phyloP scores from a whole-genome alignment of 1,139 yeast genomes.

The Debaryomyces psychrophilus region DNA sequence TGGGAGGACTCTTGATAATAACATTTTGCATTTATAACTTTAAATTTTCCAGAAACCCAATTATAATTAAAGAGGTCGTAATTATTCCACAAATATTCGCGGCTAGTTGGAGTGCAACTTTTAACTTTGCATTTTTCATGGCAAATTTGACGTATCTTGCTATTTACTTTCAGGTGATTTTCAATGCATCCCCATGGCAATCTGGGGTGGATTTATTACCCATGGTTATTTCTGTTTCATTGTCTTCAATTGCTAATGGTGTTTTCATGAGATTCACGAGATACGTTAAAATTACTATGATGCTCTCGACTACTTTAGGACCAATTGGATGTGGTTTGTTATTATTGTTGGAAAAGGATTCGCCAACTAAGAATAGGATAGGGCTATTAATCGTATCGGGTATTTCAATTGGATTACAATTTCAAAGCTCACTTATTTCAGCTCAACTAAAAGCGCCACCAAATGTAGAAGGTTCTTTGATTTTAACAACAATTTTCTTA shows the following conservation, averaged over 20 bases:
- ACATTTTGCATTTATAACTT: constrained; percentile 54
- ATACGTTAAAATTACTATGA: constrained; percentile 49
- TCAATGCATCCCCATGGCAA: constrained; percentile 50
- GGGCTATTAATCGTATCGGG: constrained; percentile 61
- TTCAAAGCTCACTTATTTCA: constrained; percentile 56
- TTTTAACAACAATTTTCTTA: constrained; percentile 51
- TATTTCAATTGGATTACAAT: constrained; percentile 53
- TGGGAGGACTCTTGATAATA: constrained; percentile 53
- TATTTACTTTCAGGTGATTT: constrained; percentile 59
- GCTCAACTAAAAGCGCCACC: constrained; percentile 61
- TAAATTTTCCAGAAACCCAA: constrained; percentile 44
- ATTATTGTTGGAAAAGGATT: constrained; percentile 39
- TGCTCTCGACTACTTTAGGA: constrained; percentile 46
- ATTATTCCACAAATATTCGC: constrained; percentile 37
- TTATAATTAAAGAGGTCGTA: constrained; percentile 49
- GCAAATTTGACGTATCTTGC: constrained; percentile 48
- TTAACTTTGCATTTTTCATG: constrained; percentile 51
- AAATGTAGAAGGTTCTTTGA: constrained; percentile 49
- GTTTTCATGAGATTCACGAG: constrained; percentile 49
- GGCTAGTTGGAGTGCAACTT: constrained; percentile 40
- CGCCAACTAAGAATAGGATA: constrained; percentile 42
- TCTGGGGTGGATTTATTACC: constrained; percentile 65
- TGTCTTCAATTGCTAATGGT: constrained; percentile 52
- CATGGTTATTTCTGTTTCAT: constrained; percentile 52
- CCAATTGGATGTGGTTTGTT: constrained; percentile 58